These are phyloP conservation scores for Cardamine resedifolia DNA, from an alignment of 345 rosid genomes.

Conservation along the genomic window DNA sequence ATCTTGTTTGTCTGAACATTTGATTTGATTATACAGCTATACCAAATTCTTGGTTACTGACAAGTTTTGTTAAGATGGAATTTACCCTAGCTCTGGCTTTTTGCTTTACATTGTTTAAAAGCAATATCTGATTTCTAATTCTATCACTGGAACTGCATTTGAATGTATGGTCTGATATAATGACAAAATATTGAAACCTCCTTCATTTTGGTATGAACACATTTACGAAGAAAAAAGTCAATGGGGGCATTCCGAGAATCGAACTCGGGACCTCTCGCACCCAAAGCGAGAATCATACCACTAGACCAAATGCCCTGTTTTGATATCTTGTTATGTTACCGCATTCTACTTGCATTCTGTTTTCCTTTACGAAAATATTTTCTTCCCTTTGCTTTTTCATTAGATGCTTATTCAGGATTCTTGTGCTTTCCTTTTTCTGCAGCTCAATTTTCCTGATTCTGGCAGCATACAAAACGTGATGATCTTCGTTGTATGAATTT, in stretches of 20 bases:
- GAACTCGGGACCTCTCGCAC: constrained; percentile 82
- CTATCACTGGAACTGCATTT: not conserved
- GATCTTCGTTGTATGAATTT: not conserved
- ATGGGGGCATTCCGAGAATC: constrained; percentile 67
- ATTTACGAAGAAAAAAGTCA: constrained; percentile 17
- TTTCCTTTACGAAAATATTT: not conserved
- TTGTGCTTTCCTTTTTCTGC: not conserved
- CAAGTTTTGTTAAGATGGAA: too few relatives aligned
- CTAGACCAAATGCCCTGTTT: constrained; percentile 70
- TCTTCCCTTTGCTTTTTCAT: not conserved
- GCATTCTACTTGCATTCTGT: not conserved
- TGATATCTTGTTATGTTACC: too few relatives aligned
- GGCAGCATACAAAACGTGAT: not conserved
- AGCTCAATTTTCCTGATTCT: not conserved
- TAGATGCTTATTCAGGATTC: not conserved
- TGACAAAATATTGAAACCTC: too few relatives aligned
- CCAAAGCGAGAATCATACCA: constrained; percentile 89
- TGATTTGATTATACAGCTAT: not conserved
- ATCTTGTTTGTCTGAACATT: not conserved
- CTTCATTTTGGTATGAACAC: too few relatives aligned
- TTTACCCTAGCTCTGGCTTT: not conserved
- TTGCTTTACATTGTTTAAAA: not conserved
- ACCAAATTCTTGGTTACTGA: not conserved
- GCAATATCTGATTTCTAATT: not conserved
- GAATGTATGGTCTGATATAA: not conserved